A percentile compares a stretch with the other conserved stretches of the same genome.
These are phyloP conservation scores for Lolium rigidum DNA, from an alignment of 176 grass and related monocot species.

Conservation along the genomic window DNA sequence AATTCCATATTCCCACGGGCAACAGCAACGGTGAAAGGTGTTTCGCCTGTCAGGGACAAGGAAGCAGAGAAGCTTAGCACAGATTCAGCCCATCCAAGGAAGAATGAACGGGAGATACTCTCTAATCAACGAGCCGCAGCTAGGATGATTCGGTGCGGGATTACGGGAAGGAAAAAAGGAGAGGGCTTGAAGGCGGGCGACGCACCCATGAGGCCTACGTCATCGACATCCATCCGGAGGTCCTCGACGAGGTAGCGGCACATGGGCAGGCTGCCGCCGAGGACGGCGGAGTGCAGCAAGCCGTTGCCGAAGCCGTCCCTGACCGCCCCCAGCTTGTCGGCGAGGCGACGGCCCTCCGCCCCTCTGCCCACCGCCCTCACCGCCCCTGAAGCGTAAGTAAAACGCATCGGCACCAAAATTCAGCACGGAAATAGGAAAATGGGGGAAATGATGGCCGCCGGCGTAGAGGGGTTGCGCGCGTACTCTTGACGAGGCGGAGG, in stretches of 20 bases:
- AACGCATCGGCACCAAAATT: slow-evolving; percentile 12
- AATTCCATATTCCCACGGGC: background rate
- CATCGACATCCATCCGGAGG: slow-evolving; percentile 25
- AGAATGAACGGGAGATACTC: background rate
- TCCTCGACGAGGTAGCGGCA: slow-evolving; percentile 32
- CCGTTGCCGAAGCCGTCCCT: background rate
- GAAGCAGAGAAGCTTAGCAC: background rate
- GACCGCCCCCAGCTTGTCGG: slow-evolving; percentile 16
- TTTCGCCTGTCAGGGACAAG: slow-evolving; percentile 23
- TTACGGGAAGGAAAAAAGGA: background rate
- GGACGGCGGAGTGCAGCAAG: background rate
- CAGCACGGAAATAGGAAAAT: background rate
- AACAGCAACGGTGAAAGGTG: slow-evolving; percentile 36
- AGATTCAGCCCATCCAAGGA: background rate
- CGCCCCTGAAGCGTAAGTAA: background rate
- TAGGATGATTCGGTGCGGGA: background rate
- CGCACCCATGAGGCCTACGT: background rate
- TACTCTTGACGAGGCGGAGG: slow-evolving; percentile 20
- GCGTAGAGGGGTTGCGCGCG: background rate
- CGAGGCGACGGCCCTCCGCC: slow-evolving; percentile 17
- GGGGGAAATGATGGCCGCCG: background rate
- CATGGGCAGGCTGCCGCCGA: background rate
- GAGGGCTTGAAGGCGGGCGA: background rate
- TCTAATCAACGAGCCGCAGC: background rate
- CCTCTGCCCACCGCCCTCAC: slow-evolving; percentile 26